Base-by-base conservation (phyloP, 257 asterid species). In the Jacaranda mimosifolia region DNA sequence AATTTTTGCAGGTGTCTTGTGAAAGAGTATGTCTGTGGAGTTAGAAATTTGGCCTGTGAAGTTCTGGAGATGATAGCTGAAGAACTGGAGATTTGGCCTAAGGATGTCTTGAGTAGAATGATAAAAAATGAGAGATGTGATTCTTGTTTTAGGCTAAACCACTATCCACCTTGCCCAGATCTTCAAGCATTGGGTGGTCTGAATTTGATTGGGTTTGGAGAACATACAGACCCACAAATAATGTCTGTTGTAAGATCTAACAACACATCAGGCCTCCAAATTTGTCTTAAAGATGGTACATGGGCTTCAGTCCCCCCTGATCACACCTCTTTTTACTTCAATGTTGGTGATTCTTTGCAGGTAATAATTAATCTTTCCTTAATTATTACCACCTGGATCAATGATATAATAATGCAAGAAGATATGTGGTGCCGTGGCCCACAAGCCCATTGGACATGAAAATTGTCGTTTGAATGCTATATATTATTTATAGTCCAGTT, bases 151-250 rank as follows among this genome's bases (percentile, higher is more conserved):
- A 83, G 88, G 85, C 68, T 86, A 6, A 86, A 86, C 49, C 86
- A 86, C 80, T 86, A 86, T 45, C 88, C 88, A 7, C 87, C 91
- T 8, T 82, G 88, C 53, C 82, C 88, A 7, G 76, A 81, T 36
- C 72, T 79, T 32, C 76, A 77, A 48, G 82, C 87, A 43, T 71
- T 83, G 81, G 73, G 74, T 45, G 87, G 86, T 57, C 81, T 76
- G 32, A 64, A 74, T 57, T 19, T 82, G 79, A 53, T 86, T n/a
- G 88, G 91, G 3, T 86, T 86, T 14, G 90, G 90, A 4, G 90
- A 80, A 43, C 90, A 86, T 60, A 84, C 88, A 0, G 90, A 86
- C 79, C 91, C 91, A n/a, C 91, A 86, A 49, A 80, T 86, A 59
- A 77, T 86, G 35, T 86, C 91, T 0, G 86, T 80, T 3, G 38